Percentiles rank a stretch among this genome's conserved stretches.
These are phyloP conservation scores for Funneliformis mosseae DNA, from an alignment of 192 early-diverging fungal genomes.

Conservation along the genomic window DNA sequence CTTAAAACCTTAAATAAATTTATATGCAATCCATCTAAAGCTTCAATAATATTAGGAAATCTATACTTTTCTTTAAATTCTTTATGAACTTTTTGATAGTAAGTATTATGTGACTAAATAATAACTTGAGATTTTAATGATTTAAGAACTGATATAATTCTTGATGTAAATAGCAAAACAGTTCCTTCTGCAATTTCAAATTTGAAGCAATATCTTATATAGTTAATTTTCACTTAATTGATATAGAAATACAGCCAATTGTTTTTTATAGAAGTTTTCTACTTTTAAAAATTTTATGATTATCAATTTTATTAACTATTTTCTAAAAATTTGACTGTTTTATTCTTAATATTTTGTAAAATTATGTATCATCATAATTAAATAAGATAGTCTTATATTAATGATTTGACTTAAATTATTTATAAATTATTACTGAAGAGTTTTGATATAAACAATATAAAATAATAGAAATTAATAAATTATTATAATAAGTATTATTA, in stretches of 20 bases:
- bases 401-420: no score
- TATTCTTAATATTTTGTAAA: no score
- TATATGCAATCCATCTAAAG: no score
- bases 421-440: no score
- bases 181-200: neutral
- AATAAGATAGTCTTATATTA: no score
- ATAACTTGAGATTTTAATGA: neutral
- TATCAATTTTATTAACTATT: no score
- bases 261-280: neutral
- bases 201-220: neutral
- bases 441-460: no score
- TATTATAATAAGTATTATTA: no score
- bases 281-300: no score
- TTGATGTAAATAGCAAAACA: neutral
- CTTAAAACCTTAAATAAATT: neutral
- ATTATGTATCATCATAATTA: no score
- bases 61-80: neutral
- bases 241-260: neutral
- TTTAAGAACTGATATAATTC: neutral
- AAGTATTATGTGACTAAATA: neutral
- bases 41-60: constrained; percentile 1
- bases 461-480: no score
- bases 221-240: neutral
- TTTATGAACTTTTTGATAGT: neutral
- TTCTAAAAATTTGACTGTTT: no score